Percentiles rank a stretch among this genome's conserved stretches.
Conservation (phyloP, 2,329 filamentous ascomycete genomes). For the Aspergillus clavatus region DNA sequence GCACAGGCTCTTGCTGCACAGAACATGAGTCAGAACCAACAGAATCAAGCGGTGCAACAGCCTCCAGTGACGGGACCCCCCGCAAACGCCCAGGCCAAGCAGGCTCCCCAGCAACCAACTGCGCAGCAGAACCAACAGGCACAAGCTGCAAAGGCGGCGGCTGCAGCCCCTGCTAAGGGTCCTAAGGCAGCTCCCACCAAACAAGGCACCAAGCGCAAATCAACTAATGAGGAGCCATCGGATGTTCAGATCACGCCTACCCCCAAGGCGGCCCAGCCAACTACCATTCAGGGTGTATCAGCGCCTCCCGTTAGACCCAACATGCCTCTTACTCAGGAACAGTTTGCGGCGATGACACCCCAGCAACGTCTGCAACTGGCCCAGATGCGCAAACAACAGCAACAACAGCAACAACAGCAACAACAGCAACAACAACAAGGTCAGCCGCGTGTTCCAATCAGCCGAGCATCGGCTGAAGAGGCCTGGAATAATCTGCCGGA, state of each 20-base stretch:
- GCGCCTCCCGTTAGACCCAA: conserved; percentile 19
- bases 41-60: conserved; percentile 21
- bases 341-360: conserved; percentile 37
- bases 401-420: too few species aligned
- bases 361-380: conserved; percentile 38
- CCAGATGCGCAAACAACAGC: conserved; percentile 33
- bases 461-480: conserved; percentile 33
- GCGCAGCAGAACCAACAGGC: conserved; percentile 24
- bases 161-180: conserved; percentile 22
- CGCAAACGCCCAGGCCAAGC: conserved; percentile 23
- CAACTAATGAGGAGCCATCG: conserved; percentile 43
- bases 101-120: conserved; percentile 18
- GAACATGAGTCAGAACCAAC: conserved; percentile 21
- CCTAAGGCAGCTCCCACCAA: conserved; percentile 26
- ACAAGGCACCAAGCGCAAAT: conserved; percentile 41
- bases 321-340: conserved; percentile 29
- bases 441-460: conserved; percentile 29
- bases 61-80: conserved; percentile 19
- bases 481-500: conserved; percentile 38
- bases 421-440: too few species aligned
- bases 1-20: conserved; percentile 20
- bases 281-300: conserved; percentile 15
- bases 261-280: conserved; percentile 23
- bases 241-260: conserved; percentile 39
- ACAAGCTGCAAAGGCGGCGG: conserved; percentile 28